Conservation (phyloP, 2,329 filamentous ascomycete genomes). For the Pseudogymnoascus sp. region DNA sequence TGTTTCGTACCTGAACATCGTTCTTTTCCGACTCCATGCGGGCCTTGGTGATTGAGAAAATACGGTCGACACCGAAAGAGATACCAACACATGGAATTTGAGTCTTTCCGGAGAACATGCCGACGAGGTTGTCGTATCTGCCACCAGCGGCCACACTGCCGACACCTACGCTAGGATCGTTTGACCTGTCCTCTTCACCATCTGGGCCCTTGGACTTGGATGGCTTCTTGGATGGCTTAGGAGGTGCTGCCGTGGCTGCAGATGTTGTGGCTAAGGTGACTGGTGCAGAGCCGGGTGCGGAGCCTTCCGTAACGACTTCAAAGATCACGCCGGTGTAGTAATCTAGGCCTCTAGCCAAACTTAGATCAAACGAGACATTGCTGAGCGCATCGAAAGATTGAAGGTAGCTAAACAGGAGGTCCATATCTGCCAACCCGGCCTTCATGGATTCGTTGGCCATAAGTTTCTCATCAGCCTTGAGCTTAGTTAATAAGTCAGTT, state of each 20-base stretch:
- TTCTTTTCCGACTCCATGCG: conserved; percentile 57
- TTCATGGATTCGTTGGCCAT: conserved; percentile 67
- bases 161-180: conserved; percentile 74
- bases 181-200: conserved; percentile 57
- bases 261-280: conserved; percentile 27
- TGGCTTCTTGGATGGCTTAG: conserved; percentile 31
- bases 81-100: conserved; percentile 87
- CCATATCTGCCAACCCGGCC: conserved; percentile 74
- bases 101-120: conserved; percentile 82
- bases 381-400: conserved; percentile 67
- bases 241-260: conserved; percentile 33
- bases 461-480: conserved; percentile 62
- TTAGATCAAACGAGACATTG: conserved; percentile 80
- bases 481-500: conserved; percentile 63
- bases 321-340: conserved; percentile 76
- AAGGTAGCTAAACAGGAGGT: conserved; percentile 72
- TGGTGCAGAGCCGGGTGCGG: conserved; percentile 45
- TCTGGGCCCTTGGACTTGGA: conserved; percentile 47
- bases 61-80: conserved; percentile 91
- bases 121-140: conserved; percentile 86
- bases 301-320: conserved; percentile 73
- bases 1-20: conserved; percentile 50
- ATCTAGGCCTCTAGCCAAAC: conserved; percentile 82
- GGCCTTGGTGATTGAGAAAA: conserved; percentile 86
- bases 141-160: conserved; percentile 86